A percentile compares a stretch with the other conserved stretches of the same genome.
Evolutionary conservation across 2,329 filamentous ascomycete species (phyloP).

Genomic region (Trichoderma sp.): DNA sequence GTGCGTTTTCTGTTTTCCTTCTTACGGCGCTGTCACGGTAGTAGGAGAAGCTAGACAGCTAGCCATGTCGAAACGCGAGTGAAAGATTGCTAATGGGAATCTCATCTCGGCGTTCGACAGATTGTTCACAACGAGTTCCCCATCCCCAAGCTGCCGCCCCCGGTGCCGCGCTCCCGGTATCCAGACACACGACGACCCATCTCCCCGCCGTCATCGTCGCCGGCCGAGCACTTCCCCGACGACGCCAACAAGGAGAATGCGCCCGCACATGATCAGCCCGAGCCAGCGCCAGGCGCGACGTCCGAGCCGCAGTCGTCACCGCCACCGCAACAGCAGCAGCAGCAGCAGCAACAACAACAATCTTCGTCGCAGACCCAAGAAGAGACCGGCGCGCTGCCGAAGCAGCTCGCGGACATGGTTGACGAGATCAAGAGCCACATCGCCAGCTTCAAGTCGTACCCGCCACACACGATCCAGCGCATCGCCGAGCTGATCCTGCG

Average conservation of each 20-base stretch:
- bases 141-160: conserved; percentile 61
- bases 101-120: conserved; percentile 46
- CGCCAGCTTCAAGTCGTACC: conserved; percentile 69
- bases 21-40: too few species aligned
- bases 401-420: conserved; percentile 65
- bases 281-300: not conserved
- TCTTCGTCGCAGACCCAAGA: conserved; percentile 32
- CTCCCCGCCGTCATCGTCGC: conserved; percentile 51
- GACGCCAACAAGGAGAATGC: conserved; percentile 71
- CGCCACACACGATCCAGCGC: conserved; percentile 91
- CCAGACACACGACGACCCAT: conserved; percentile 46
- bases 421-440: conserved; percentile 64
- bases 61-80: not conserved
- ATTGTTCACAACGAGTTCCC: conserved; percentile 77
- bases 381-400: conserved; percentile 58
- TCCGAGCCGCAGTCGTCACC: not conserved
- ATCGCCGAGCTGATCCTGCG: conserved; percentile 81
- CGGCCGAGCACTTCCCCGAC: conserved; percentile 50
- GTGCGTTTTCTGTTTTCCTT: conserved; percentile 37
- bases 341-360: not conserved
- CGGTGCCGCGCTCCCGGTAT: conserved; percentile 45
- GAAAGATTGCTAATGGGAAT: not conserved
- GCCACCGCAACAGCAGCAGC: not conserved
- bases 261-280: conserved; percentile 44
- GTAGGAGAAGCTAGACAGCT: not conserved